phyloP scores from a whole-genome alignment of 1,284 basidiomycete species.

The Boletus sp. region DNA sequence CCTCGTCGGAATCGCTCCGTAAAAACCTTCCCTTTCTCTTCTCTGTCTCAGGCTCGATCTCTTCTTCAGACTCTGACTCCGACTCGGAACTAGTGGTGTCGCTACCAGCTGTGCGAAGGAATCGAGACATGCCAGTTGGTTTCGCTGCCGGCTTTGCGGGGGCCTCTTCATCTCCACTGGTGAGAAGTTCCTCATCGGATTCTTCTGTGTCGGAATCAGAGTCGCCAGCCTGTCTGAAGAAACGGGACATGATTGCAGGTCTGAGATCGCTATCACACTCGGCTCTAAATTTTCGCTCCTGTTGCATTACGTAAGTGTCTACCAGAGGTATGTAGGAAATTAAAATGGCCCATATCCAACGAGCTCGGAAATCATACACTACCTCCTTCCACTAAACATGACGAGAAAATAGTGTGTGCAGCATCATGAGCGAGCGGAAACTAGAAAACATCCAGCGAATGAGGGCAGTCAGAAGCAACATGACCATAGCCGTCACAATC shows the following conservation, averaged over 20 bases:
- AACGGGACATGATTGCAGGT: conserved; percentile 66
- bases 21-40: conserved; percentile 50
- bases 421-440: conserved; percentile 7
- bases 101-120: conserved; percentile 56
- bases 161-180: conserved; percentile 66
- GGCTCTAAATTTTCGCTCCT: conserved; percentile 25
- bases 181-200: conserved; percentile 80
- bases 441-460: conserved; percentile 77
- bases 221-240: conserved; percentile 81
- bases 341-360: conserved; percentile 10
- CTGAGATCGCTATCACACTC: conserved; percentile 27
- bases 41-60: conserved; percentile 39
- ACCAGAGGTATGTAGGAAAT: conserved; percentile 1
- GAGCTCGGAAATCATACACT: conserved; percentile 17
- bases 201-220: conserved; percentile 75
- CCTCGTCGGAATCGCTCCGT: conserved; percentile 55
- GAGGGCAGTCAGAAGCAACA: conserved; percentile 65
- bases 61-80: conserved; percentile 47
- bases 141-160: conserved; percentile 50
- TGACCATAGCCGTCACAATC: conserved; percentile 78
- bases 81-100: conserved; percentile 40
- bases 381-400: conserved; percentile 16
- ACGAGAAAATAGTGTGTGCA: conserved; percentile 4
- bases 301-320: conserved; percentile 23
- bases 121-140: conserved; percentile 67